Conservation (phyloP, 306 rosid species). For the Mucuna pruriens region DNA sequence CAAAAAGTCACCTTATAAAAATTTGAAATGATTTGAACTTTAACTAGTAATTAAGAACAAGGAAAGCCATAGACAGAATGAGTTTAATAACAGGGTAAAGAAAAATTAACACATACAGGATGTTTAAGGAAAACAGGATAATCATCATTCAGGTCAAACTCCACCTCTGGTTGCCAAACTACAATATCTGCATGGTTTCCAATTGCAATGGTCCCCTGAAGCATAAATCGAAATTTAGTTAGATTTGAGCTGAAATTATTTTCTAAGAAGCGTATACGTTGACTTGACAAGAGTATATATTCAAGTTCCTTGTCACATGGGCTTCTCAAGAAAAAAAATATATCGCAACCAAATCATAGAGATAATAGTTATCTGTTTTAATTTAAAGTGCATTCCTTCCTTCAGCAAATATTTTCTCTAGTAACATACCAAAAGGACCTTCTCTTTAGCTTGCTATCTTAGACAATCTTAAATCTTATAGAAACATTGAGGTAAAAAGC, state of each 20-base stretch:
- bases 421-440: conserved; percentile 5
- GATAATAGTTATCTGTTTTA: background rate
- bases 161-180: conserved; percentile 90
- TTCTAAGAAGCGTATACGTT: background rate
- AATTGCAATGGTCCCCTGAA: conserved; percentile 75
- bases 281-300: background rate
- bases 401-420: background rate
- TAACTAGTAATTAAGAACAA: background rate
- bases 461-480: background rate
- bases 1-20: conserved; percentile 18
- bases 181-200: conserved; percentile 91
- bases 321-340: background rate
- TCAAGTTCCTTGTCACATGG: background rate
- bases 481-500: background rate
- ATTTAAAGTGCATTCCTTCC: background rate
- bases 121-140: conserved; percentile 66
- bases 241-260: conserved; percentile 23
- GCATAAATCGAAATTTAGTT: conserved; percentile 27
- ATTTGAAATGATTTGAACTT: background rate
- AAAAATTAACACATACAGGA: conserved; percentile 56
- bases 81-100: conserved; percentile 24
- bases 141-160: conserved; percentile 65
- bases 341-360: background rate
- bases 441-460: background rate
- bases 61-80: background rate